A percentile compares a stretch with the other conserved stretches of the same genome.
Conservation (phyloP, 2,329 filamentous ascomycete genomes). For the Hypomyces perniciosus region DNA sequence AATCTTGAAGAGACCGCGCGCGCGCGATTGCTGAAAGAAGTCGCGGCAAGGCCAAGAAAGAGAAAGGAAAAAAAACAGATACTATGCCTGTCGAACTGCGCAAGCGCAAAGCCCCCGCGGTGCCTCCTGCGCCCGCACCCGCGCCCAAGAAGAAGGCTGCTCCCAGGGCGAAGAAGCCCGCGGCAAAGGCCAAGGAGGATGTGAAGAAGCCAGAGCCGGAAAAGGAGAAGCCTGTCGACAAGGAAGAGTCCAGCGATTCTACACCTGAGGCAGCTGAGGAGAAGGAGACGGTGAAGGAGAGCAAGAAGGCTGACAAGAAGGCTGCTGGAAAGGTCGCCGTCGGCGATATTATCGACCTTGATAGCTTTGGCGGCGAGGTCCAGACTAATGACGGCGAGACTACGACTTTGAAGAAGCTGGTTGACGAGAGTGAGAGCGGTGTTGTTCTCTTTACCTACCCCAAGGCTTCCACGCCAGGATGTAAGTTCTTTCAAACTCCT, state of each 20-base stretch:
- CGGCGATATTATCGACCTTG: conserved; percentile 51
- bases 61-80: neutral
- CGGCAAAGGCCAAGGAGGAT: conserved; percentile 14
- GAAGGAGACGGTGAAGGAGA: conserved; percentile 12
- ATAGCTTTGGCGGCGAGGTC: conserved; percentile 63
- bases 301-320: conserved; percentile 30
- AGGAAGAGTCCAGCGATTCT: conserved; percentile 10
- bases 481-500: conserved; percentile 49
- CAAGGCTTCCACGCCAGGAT: conserved; percentile 88
- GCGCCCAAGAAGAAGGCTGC: conserved; percentile 39
- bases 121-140: conserved; percentile 40
- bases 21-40: neutral
- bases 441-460: conserved; percentile 95
- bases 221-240: conserved; percentile 8
- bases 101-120: conserved; percentile 54
- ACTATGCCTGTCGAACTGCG: conserved; percentile 53
- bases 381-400: conserved; percentile 79
- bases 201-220: conserved; percentile 10
- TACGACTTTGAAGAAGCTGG: conserved; percentile 71
- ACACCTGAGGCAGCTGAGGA: conserved; percentile 8
- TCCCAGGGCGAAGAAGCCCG: conserved; percentile 24
- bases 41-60: neutral
- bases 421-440: conserved; percentile 76
- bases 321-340: conserved; percentile 41
- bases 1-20: neutral